Evolutionary conservation across 257 asterid genomes (phyloP).

Genomic region (Apocynum venetum): DNA sequence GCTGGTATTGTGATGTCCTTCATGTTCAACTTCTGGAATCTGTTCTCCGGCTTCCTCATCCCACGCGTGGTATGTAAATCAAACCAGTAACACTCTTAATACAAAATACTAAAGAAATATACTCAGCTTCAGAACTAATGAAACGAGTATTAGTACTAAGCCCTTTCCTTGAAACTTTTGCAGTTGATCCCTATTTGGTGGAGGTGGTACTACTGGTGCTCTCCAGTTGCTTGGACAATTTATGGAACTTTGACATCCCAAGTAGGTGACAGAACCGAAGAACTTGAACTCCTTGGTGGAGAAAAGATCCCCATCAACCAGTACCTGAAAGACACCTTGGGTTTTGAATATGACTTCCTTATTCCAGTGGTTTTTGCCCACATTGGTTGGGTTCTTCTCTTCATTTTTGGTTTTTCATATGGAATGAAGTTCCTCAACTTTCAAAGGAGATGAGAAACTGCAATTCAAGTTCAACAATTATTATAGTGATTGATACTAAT

Average conservation of each 20-base stretch:
- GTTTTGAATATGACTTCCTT: constrained; percentile 63
- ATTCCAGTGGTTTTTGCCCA: constrained; percentile 56
- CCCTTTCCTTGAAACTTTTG: constrained; percentile 6
- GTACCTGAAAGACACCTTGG: constrained; percentile 41
- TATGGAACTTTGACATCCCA: constrained; percentile 38
- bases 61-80: constrained; percentile 61
- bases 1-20: constrained; percentile 78
- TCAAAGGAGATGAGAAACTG: constrained; percentile 45
- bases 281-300: constrained; percentile 28
- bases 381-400: constrained; percentile 74
- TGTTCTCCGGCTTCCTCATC: constrained; percentile 74
- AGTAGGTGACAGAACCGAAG: constrained; percentile 42
- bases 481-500: too few species aligned
- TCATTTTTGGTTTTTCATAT: constrained; percentile 66
- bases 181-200: constrained; percentile 85
- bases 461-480: neutral
- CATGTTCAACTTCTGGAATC: constrained; percentile 86
- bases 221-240: too few species aligned
- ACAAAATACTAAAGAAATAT: neutral
- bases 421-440: constrained; percentile 80
- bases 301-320: constrained; percentile 21
- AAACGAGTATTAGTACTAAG: too few species aligned
- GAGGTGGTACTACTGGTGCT: constrained; percentile 83
- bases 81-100: neutral
- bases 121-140: neutral